phyloP scores from a whole-genome alignment of 2,329 filamentous ascomycete genomes.

The Colletotrichum plurivorum region DNA sequence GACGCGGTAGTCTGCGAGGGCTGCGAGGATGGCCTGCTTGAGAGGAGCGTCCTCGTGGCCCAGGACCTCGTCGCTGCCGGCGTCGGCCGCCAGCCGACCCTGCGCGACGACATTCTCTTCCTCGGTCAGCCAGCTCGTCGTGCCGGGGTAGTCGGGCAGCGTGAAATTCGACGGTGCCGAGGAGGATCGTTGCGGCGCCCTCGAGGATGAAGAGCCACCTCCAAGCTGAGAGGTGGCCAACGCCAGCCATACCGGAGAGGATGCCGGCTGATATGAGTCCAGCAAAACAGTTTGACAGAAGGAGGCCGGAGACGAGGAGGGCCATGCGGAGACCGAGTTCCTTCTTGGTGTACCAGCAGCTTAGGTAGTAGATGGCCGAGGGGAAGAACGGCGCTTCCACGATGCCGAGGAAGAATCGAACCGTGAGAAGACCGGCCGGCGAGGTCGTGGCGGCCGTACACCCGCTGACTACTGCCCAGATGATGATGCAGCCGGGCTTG shows the following conservation, averaged over 20 bases:
- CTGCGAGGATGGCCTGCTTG: slow-evolving; percentile 5
- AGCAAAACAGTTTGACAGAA: slow-evolving; percentile 59
- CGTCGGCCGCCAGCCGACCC: not conserved
- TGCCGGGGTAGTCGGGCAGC: slow-evolving; percentile 43
- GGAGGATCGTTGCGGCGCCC: slow-evolving; percentile 62
- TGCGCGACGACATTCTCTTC: slow-evolving; percentile 18
- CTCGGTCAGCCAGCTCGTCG: slow-evolving; percentile 34
- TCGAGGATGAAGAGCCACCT: slow-evolving; percentile 85
- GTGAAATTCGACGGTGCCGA: slow-evolving; percentile 54
- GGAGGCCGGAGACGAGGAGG: slow-evolving; percentile 43
- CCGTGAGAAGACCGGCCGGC: slow-evolving; percentile 31
- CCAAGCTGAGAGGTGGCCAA: slow-evolving; percentile 71
- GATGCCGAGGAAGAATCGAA: slow-evolving; percentile 49
- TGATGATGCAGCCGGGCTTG: slow-evolving; percentile 23
- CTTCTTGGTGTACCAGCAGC: slow-evolving; percentile 77
- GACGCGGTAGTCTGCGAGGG: slow-evolving; percentile 9
- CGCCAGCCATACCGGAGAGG: slow-evolving; percentile 66
- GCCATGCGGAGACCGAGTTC: slow-evolving; percentile 76
- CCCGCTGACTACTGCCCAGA: slow-evolving; percentile 45
- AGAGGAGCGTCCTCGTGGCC: not conserved
- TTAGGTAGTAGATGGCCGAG: slow-evolving; percentile 69
- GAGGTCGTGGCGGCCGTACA: slow-evolving; percentile 40
- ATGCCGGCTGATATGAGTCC: slow-evolving; percentile 73
- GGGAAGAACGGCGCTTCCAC: slow-evolving; percentile 45
- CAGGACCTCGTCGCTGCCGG: slow-evolving; percentile 3